These are phyloP conservation scores for Ogataea nitratoaversa DNA, from an alignment of 805 yeast species.

Conservation along the genomic window DNA sequence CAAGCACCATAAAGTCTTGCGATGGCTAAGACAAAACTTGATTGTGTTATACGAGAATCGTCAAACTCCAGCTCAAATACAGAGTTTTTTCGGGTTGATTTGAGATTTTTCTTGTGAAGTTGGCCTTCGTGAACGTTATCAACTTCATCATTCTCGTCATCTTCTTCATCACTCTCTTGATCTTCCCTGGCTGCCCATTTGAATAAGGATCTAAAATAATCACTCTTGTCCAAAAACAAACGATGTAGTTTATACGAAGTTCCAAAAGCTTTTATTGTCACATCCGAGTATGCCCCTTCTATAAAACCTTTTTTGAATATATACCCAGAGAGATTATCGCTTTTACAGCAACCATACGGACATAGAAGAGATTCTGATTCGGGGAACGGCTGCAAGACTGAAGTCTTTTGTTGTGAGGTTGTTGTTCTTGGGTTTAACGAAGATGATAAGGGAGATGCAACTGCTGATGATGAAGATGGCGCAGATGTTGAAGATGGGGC, in stretches of 20 bases:
- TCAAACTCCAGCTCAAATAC: conserved; percentile 34
- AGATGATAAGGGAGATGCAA: background rate
- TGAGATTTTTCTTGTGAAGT: background rate
- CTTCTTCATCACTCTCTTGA: background rate
- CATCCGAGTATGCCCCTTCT: conserved; percentile 46
- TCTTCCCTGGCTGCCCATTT: conserved; percentile 36
- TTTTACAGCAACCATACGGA: conserved; percentile 27
- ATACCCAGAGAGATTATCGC: conserved; percentile 24
- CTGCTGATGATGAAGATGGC: background rate
- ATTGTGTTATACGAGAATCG: conserved; percentile 38
- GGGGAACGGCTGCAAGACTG: background rate
- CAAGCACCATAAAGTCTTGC: conserved; percentile 43
- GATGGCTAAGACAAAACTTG: conserved; percentile 46
- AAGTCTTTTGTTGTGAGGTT: background rate
- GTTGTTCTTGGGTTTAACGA: background rate
- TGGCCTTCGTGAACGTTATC: conserved; percentile 5
- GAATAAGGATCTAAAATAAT: conserved; percentile 44
- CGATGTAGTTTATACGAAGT: conserved; percentile 42
- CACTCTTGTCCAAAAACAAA: conserved; percentile 41
- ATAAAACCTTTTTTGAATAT: conserved; percentile 37
- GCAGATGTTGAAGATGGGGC: background rate
- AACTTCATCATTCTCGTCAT: conserved; percentile 3
- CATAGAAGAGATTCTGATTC: conserved; percentile 13
- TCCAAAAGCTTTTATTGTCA: conserved; percentile 44
- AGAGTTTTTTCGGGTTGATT: background rate